phyloP scores from a whole-genome alignment of 2,329 filamentous ascomycete genomes.

The Neopestalotiopsis clavispora region DNA sequence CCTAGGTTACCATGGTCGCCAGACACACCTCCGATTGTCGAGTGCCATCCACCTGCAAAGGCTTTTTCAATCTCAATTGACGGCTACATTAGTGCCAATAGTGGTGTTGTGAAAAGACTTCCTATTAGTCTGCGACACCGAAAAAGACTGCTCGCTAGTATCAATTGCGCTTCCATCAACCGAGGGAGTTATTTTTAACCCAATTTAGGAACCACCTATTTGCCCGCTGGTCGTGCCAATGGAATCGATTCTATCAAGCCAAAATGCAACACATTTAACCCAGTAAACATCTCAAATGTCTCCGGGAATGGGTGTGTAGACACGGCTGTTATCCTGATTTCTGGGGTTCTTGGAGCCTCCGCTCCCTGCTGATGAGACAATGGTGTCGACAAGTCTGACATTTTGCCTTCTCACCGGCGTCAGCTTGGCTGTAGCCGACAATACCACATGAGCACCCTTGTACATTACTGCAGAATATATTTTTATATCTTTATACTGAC shows the following conservation, averaged over 20 bases:
- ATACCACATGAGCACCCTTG: too few species aligned
- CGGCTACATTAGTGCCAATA: neutral
- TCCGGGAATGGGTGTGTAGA: neutral
- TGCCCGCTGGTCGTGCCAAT: neutral
- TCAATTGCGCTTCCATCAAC: neutral
- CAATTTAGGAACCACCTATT: neutral
- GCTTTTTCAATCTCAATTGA: neutral
- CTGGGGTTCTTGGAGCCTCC: neutral
- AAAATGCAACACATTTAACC: constrained; percentile 8
- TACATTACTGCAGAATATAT: too few species aligned
- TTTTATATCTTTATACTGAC: too few species aligned
- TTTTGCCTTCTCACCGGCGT: neutral
- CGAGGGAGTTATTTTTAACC: constrained; percentile 12
- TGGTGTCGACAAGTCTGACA: neutral
- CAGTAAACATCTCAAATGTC: neutral
- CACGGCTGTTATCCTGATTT: neutral
- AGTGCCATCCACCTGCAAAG: constrained; percentile 9
- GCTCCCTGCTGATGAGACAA: neutral
- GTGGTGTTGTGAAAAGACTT: neutral
- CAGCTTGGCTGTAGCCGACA: too few species aligned
- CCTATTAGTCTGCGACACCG: neutral
- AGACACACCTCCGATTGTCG: neutral
- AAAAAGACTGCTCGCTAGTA: neutral
- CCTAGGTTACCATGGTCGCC: neutral
- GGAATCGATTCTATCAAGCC: neutral